Evolutionary conservation across 2,329 filamentous ascomycete species (phyloP), one percentile per base, ranked within the genome.

Genomic region (Fonsecaea multimorphosa): DNA sequence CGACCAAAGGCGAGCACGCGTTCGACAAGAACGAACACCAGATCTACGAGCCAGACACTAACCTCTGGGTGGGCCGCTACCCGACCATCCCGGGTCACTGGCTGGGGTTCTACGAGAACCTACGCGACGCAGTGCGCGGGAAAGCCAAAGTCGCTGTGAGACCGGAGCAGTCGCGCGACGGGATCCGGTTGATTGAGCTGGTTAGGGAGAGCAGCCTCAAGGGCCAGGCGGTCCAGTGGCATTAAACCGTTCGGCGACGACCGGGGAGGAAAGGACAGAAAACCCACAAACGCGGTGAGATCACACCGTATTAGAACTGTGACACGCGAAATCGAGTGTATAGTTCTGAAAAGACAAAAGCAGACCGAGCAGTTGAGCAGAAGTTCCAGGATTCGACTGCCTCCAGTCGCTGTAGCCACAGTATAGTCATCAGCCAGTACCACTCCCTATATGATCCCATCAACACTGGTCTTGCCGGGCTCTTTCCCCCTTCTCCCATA

Each of bases 101-200:
- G 67, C 31, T 66, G 44, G 67, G 64, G 8, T 69, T 69, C 57
- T 69, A 69, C 38, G 64, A 66, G 61, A 69, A 67, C 51, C 55
- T 69, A 9, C 58, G 54, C 32, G 61, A 64, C 27, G 67, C 61
- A 7, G 55, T 69, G 2, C 57, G 58, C 8, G 57, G 61, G 0
- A 38, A 31, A 36, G 64, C 53, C 52, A 32, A 59, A 9, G 27
- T 69, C 16, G 61, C 57, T 14, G 67, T 69, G 52, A 64, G 58
- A 54, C 57, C 67, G 8, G 64, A 63, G 57, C 51, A 67, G 57
- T 61, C 56, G 19, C 40, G 67, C 5, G 67, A 69, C 40, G 67
- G 64, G 6, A 66, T 69, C 51, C 52, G 64, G n/a, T 34, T 66
- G n/a, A 69, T 69, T n/a, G 67, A 69, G 58, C 38, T 69, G 61